Evolutionary conservation across 352 stramenopile species (phyloP).

Genomic region (Globisporangium ultimum): DNA sequence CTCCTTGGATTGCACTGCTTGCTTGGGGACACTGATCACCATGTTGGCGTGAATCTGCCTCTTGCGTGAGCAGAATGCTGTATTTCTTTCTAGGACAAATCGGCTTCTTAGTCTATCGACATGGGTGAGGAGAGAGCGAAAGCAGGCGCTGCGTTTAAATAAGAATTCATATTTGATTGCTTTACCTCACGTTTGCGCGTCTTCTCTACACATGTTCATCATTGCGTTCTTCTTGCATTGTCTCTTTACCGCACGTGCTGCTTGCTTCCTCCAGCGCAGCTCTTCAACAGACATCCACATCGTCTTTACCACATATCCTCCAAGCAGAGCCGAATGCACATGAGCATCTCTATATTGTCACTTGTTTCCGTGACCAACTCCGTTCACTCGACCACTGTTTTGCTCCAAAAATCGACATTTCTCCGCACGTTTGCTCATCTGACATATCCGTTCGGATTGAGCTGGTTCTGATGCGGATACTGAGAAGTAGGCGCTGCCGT

Average conservation of each 20-base stretch:
- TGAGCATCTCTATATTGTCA: no score
- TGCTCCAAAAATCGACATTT: neutral
- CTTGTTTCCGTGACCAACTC: neutral
- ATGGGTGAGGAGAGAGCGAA: slow-evolving; percentile 37
- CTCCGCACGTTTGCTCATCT: neutral
- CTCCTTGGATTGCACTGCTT: neutral
- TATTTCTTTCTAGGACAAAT: slow-evolving; percentile 84
- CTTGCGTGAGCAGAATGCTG: slow-evolving; percentile 45
- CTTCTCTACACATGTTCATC: slow-evolving; percentile 4
- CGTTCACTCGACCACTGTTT: neutral
- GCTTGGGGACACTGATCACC: neutral
- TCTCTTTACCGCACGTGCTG: neutral
- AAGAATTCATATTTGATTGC: no score
- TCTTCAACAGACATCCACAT: neutral
- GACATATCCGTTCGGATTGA: slow-evolving; percentile 1
- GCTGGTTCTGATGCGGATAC: slow-evolving; percentile 16
- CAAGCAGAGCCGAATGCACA: no score
- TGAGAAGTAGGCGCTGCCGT: slow-evolving; percentile 11
- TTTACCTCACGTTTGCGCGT: slow-evolving; percentile 3
- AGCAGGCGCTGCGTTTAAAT: no score
- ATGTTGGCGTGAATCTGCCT: neutral
- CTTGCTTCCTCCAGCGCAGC: neutral
- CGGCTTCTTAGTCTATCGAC: slow-evolving; percentile 73
- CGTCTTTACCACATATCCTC: no score
- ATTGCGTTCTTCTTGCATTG: neutral